A percentile compares a stretch with the other conserved stretches of the same genome.
phyloP scores from a whole-genome alignment of 106 monocot genomes.

The Cymbidium sinense region DNA sequence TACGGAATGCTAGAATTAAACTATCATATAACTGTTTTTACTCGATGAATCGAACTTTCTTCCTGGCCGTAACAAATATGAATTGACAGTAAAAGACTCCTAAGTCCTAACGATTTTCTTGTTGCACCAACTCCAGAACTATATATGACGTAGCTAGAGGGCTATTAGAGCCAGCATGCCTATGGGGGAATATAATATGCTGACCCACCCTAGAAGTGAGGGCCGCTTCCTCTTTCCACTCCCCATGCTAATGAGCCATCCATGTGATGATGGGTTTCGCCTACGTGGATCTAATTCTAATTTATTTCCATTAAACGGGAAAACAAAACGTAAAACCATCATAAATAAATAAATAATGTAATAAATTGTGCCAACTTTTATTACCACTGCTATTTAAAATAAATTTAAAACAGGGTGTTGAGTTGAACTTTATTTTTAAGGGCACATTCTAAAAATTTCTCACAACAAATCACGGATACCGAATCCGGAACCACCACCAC shows the following conservation, averaged over 20 bases:
- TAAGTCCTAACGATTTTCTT: too few relatives aligned
- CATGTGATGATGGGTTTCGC: constrained; percentile 17
- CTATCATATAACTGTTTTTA: too few relatives aligned
- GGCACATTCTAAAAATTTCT: constrained; percentile 6
- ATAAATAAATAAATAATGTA: constrained; percentile 4
- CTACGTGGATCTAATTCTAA: constrained; percentile 4
- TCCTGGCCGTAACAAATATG: too few relatives aligned
- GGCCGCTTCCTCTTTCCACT: constrained; percentile 5
- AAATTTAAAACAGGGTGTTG: background rate
- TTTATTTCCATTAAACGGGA: background rate
- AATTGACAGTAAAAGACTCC: too few relatives aligned
- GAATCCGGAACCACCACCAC: constrained; percentile 10
- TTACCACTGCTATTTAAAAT: constrained; percentile 3
- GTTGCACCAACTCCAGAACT: background rate
- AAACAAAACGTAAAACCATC: background rate
- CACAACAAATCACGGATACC: constrained; percentile 10
- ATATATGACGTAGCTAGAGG: background rate
- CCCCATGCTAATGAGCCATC: background rate
- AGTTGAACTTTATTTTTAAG: background rate
- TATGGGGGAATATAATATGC: background rate
- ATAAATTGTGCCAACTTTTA: constrained; percentile 9
- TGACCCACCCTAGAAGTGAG: constrained; percentile 1
- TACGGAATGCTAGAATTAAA: too few relatives aligned
- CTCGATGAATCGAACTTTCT: too few relatives aligned
- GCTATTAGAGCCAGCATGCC: background rate